Percentiles rank a stretch among this genome's conserved stretches.
These are phyloP conservation scores for Mallotus repandus DNA, from an alignment of 441 rosid genomes.

Conservation along the genomic window DNA sequence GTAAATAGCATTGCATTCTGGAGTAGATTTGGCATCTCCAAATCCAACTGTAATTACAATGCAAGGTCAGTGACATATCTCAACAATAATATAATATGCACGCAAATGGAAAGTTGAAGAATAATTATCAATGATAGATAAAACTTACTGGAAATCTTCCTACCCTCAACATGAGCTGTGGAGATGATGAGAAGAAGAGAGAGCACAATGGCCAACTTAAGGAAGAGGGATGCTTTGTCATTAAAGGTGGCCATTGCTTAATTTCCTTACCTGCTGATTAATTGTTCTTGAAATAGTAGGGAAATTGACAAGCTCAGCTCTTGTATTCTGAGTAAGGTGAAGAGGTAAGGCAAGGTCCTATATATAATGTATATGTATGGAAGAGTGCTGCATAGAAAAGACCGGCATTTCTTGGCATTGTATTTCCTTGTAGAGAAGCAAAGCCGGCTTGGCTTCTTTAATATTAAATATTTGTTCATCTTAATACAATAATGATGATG, in stretches of 20 bases:
- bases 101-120: not conserved
- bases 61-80: not conserved
- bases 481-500: too few relatives aligned
- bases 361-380: not conserved
- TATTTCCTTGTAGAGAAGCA: not conserved
- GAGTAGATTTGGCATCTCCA: not conserved
- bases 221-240: not conserved
- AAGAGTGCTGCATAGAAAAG: not conserved
- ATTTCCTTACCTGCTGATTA: too few relatives aligned
- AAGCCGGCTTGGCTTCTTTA: not conserved
- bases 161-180: not conserved
- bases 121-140: not conserved
- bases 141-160: not conserved
- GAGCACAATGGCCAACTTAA: constrained; percentile 2
- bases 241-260: not conserved
- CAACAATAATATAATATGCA: not conserved
- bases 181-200: not conserved
- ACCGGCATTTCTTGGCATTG: not conserved
- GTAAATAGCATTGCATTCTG: constrained; percentile 14
- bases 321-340: too few relatives aligned
- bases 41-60: not conserved
- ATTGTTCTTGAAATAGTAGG: too few relatives aligned
- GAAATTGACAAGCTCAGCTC: too few relatives aligned
- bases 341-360: not conserved
- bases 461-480: too few relatives aligned